phyloP scores from a whole-genome alignment of 78 protist genomes.

The Trichosphaerium sp. region DNA sequence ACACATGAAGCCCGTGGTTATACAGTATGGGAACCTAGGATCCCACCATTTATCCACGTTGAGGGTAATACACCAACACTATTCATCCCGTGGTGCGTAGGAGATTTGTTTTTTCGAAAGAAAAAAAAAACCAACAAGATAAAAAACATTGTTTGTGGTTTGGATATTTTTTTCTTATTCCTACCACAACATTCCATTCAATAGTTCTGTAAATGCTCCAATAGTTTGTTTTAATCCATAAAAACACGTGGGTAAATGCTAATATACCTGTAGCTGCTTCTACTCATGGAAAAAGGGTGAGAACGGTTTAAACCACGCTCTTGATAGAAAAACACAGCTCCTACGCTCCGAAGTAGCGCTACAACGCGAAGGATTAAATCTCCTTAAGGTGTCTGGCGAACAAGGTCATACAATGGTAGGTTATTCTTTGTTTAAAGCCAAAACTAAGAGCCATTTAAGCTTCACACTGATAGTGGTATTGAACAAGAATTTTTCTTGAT shows the following conservation, averaged over 20 bases:
- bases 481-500: conserved; percentile 88
- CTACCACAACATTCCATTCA: too few relatives aligned
- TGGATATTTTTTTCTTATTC: too few relatives aligned
- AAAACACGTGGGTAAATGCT: too few relatives aligned
- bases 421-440: background rate
- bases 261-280: too few relatives aligned
- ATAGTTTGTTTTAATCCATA: too few relatives aligned
- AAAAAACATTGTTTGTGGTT: too few relatives aligned
- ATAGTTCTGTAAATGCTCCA: too few relatives aligned
- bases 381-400: background rate
- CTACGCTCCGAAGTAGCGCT: conserved; percentile 47
- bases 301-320: conserved; percentile 65
- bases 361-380: background rate
- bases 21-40: conserved; percentile 75
- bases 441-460: conserved; percentile 14
- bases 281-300: too few relatives aligned
- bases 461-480: conserved; percentile 43
- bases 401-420: background rate
- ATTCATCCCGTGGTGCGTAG: too few relatives aligned
- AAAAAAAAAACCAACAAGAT: too few relatives aligned
- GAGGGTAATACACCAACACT: conserved; percentile 37
- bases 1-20: conserved; percentile 89
- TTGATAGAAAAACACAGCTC: conserved; percentile 85
- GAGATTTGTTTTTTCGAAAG: too few relatives aligned
- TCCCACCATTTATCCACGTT: conserved; percentile 62